These are phyloP conservation scores for Trametes polyzona DNA, from an alignment of 1,284 basidiomycete species.

Conservation along the genomic window DNA sequence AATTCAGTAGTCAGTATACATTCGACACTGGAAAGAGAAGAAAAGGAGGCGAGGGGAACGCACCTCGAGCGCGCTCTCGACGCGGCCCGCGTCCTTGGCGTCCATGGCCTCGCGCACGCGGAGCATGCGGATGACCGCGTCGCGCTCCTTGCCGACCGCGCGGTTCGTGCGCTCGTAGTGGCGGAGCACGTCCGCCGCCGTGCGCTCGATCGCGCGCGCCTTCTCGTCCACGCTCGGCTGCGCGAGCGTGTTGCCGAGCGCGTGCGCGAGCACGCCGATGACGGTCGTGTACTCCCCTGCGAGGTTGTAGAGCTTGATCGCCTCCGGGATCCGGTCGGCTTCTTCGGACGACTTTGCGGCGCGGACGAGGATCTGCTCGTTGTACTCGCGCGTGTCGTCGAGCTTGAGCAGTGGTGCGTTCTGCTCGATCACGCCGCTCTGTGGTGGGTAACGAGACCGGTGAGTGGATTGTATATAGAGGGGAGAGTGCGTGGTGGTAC, in stretches of 20 bases:
- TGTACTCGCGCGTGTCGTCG: slow-evolving; percentile 72
- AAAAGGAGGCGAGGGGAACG: no score
- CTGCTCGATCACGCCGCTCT: slow-evolving; percentile 90
- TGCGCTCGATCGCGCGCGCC: slow-evolving; percentile 71
- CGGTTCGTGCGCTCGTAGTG: slow-evolving; percentile 86
- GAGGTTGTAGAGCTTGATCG: slow-evolving; percentile 95
- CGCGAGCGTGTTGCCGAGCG: slow-evolving; percentile 84
- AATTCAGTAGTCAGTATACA: neutral
- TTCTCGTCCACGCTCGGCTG: slow-evolving; percentile 70
- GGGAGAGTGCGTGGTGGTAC: no score
- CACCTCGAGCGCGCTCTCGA: slow-evolving; percentile 84
- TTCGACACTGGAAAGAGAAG: neutral
- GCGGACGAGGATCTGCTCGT: slow-evolving; percentile 81
- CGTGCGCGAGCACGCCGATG: slow-evolving; percentile 85
- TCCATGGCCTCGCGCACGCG: slow-evolving; percentile 84
- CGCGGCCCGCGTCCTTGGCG: slow-evolving; percentile 73
- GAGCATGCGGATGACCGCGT: slow-evolving; percentile 79
- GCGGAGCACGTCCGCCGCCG: slow-evolving; percentile 83
- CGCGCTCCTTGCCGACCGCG: slow-evolving; percentile 76
- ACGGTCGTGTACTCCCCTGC: slow-evolving; percentile 92
- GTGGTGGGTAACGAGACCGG: neutral
- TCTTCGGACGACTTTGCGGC: slow-evolving; percentile 80
- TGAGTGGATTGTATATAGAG: neutral
- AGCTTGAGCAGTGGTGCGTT: slow-evolving; percentile 81
- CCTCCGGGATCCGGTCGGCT: slow-evolving; percentile 84